Evolutionary conservation across 108 stramenopile genomes (phyloP).

Genomic region (Skeletonema costatum): DNA sequence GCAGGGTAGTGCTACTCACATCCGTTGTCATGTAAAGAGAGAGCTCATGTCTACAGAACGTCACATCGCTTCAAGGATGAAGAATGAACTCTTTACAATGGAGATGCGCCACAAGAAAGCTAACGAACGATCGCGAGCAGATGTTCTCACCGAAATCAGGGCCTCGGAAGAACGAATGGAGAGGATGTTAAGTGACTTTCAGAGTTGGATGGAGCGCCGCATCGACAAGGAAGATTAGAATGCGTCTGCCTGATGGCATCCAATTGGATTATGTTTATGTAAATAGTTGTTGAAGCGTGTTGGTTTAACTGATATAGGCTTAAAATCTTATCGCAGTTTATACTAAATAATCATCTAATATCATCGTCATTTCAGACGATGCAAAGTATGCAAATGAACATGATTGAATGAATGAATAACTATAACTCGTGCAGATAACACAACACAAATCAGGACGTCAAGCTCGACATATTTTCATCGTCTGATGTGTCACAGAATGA

Average conservation of each 20-base stretch:
- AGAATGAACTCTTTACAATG: constrained; percentile 42
- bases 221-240: constrained; percentile 18
- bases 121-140: constrained; percentile 42
- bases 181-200: constrained; percentile 44
- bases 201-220: constrained; percentile 49
- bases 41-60: constrained; percentile 48
- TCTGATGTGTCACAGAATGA: too few species aligned
- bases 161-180: constrained; percentile 54
- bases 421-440: too few species aligned
- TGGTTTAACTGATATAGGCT: neutral
- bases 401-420: too few species aligned
- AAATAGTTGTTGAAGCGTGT: neutral
- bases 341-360: neutral
- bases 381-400: too few species aligned
- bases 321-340: neutral
- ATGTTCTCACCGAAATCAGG: constrained; percentile 53
- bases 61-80: constrained; percentile 34
- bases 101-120: constrained; percentile 46
- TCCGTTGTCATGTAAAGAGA: constrained; percentile 47
- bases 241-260: neutral
- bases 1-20: constrained; percentile 54
- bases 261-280: too few species aligned
- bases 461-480: too few species aligned
- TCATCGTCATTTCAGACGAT: neutral
- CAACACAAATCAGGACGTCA: too few species aligned